phyloP scores from a whole-genome alignment of 371 early-diverging fungal species.

The Mortierella sp. region DNA sequence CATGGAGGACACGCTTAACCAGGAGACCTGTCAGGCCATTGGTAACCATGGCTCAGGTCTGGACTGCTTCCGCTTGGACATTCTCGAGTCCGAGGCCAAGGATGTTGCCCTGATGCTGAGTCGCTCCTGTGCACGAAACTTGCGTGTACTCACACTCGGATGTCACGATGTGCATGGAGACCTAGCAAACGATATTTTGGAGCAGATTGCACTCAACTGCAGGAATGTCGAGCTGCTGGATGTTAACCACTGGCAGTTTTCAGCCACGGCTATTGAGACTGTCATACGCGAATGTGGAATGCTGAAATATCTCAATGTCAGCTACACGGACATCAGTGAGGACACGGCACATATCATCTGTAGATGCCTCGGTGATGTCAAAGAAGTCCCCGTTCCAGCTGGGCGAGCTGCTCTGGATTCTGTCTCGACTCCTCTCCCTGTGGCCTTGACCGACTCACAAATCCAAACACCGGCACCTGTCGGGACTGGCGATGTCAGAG shows the following conservation, averaged over 20 bases:
- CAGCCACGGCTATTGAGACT: constrained; percentile 34
- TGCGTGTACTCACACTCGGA: constrained; percentile 47
- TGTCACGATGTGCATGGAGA: constrained; percentile 51
- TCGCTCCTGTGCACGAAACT: constrained; percentile 25
- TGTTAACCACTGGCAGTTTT: constrained; percentile 53
- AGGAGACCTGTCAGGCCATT: constrained; percentile 47
- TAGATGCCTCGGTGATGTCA: constrained; percentile 39
- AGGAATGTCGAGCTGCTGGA: constrained; percentile 46
- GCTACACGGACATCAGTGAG: constrained; percentile 41
- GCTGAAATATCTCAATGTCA: constrained; percentile 47
- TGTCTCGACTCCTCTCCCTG: constrained; percentile 12
- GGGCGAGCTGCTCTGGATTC: background rate
- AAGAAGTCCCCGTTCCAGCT: background rate
- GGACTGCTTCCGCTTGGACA: constrained; percentile 53
- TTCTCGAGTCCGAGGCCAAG: constrained; percentile 49
- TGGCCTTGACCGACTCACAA: background rate
- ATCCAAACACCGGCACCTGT: constrained; percentile 13
- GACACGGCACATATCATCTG: constrained; percentile 35
- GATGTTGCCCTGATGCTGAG: constrained; percentile 44
- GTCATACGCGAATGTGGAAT: constrained; percentile 45
- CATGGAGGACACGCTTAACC: constrained; percentile 51
- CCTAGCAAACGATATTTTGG: constrained; percentile 45
- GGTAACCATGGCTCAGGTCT: constrained; percentile 41
- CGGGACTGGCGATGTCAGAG: background rate
- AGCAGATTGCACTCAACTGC: constrained; percentile 47